phyloP scores from a whole-genome alignment of 108 stramenopile species.

The Licmophora abbreviata region DNA sequence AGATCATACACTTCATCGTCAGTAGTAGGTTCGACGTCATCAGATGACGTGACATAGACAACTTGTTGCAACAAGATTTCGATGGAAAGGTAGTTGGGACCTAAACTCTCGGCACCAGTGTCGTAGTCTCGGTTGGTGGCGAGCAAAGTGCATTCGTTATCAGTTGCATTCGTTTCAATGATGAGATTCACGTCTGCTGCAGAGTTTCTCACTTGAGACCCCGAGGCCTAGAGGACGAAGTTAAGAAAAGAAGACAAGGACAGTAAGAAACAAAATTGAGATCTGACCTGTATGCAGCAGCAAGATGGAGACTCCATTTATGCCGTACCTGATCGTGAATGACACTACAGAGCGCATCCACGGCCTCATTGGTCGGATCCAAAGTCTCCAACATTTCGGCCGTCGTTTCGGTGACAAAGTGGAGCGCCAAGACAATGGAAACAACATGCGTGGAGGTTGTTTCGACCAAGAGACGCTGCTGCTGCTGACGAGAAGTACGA shows the following conservation, averaged over 20 bases:
- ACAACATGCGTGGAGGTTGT: no score
- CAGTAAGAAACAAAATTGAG: background rate
- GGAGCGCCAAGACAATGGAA: background rate
- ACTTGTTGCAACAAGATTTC: background rate
- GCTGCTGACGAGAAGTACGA: no score
- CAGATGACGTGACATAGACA: background rate
- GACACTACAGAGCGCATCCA: background rate
- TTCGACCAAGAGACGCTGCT: no score
- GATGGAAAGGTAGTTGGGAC: background rate
- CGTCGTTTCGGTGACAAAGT: background rate
- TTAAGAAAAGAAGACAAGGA: constrained; percentile 1
- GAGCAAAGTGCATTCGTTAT: background rate
- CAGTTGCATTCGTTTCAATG: background rate
- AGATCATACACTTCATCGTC: background rate
- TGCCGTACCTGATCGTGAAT: background rate
- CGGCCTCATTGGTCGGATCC: background rate
- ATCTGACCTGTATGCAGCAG: no score
- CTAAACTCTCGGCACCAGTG: constrained; percentile 3
- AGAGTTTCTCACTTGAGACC: background rate
- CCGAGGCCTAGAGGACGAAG: background rate
- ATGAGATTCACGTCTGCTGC: background rate
- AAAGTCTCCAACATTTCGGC: background rate
- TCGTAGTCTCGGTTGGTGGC: background rate
- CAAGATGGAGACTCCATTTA: no score
- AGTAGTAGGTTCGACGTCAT: background rate